These are phyloP conservation scores for Omphalotus guepiniiformis DNA, from an alignment of 768 basidiomycete genomes.

Conservation along the genomic window DNA sequence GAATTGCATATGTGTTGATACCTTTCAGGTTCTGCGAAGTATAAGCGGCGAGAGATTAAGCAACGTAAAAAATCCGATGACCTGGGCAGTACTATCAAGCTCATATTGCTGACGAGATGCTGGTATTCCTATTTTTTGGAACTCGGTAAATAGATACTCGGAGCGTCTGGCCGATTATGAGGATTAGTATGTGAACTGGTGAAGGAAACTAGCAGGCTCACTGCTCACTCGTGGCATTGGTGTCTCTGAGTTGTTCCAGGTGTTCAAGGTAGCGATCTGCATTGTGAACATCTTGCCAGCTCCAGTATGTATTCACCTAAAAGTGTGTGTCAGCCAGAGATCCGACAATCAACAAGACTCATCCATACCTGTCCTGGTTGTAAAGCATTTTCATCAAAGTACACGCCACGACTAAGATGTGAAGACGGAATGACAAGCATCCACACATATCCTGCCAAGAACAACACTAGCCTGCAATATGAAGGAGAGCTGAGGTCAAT, in stretches of 20 bases:
- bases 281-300: conserved; percentile 83
- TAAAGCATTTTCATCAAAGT: conserved; percentile 94
- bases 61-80: conserved; percentile 28
- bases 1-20: conserved; percentile 77
- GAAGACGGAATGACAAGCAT: conserved; percentile 71
- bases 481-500: background rate
- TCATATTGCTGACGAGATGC: conserved; percentile 67
- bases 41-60: conserved; percentile 4
- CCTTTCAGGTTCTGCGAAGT: conserved; percentile 50
- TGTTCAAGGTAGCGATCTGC: conserved; percentile 80
- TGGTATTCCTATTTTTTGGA: conserved; percentile 69
- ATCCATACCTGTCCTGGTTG: conserved; percentile 80
- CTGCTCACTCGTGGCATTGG: conserved; percentile 68
- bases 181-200: too few relatives aligned
- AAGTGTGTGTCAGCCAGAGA: background rate
- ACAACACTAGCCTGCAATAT: conserved; percentile 46
- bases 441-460: conserved; percentile 75
- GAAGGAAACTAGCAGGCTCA: conserved; percentile 36
- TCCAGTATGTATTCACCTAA: conserved; percentile 89
- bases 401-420: conserved; percentile 60
- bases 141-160: conserved; percentile 54
- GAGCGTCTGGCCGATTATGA: conserved; percentile 51
- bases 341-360: conserved; percentile 4
- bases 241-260: conserved; percentile 57
- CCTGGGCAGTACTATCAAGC: conserved; percentile 48